Percentiles rank a stretch among this genome's conserved stretches.
Evolutionary conservation across 2,329 filamentous ascomycete species (phyloP).

Genomic region (Trichoderma sp.): DNA sequence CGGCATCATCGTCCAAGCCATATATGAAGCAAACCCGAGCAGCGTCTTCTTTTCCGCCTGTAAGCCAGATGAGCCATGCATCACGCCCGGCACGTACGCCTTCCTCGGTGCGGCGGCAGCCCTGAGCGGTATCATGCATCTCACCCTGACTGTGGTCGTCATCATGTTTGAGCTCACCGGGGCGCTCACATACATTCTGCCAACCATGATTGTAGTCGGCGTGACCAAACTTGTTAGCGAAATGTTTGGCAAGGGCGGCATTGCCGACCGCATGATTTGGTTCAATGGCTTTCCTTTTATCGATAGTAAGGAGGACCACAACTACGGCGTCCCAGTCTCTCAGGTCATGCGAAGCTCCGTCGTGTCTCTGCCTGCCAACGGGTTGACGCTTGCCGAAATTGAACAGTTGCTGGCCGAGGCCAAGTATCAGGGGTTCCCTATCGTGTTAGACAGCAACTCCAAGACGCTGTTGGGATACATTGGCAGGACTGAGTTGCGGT

Average conservation of each 20-base stretch:
- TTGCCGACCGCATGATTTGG: constrained; percentile 98
- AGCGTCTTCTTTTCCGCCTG: constrained; percentile 88
- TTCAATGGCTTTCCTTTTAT: constrained; percentile 97
- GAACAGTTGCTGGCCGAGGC: constrained; percentile 76
- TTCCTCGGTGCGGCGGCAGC: constrained; percentile 92
- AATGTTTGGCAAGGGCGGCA: constrained; percentile 91
- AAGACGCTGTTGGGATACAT: constrained; percentile 87
- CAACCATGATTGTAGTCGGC: constrained; percentile 98
- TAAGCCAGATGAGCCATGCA: constrained; percentile 88
- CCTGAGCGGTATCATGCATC: constrained; percentile 95
- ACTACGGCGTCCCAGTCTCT: constrained; percentile 91
- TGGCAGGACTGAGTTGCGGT: constrained; percentile 85
- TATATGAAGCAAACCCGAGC: constrained; percentile 80
- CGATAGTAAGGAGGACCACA: constrained; percentile 96
- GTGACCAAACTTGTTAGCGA: constrained; percentile 93
- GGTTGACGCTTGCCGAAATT: constrained; percentile 73
- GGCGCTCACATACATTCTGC: constrained; percentile 94
- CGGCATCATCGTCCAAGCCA: constrained; percentile 89
- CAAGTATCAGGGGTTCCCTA: constrained; percentile 88
- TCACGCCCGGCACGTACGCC: constrained; percentile 95
- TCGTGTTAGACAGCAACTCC: constrained; percentile 72
- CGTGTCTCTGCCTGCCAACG: constrained; percentile 71
- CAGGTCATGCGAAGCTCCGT: constrained; percentile 82
- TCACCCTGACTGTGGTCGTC: constrained; percentile 93
- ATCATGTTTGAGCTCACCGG: constrained; percentile 99